These are phyloP conservation scores for Sporothrix brunneoviolacea DNA, from an alignment of 2,329 filamentous ascomycete genomes.

Conservation along the genomic window DNA sequence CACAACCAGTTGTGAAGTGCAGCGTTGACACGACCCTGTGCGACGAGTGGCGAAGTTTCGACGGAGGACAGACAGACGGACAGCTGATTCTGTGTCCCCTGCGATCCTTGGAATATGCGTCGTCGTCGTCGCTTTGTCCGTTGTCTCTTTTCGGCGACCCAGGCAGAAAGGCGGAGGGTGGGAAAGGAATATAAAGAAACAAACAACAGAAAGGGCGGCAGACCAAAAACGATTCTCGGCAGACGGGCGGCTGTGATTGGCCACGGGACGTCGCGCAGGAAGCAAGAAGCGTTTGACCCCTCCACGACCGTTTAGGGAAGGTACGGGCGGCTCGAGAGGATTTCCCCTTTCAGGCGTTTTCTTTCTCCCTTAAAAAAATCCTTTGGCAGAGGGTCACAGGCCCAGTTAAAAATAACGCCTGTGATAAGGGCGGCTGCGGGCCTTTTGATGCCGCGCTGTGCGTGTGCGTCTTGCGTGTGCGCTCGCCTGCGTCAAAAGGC, in stretches of 20 bases:
- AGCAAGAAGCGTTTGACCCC: slow-evolving; percentile 10
- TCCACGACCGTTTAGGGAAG: slow-evolving; percentile 18
- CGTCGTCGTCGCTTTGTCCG: slow-evolving; percentile 12
- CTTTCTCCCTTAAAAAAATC: too few species aligned
- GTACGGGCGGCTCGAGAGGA: slow-evolving; percentile 17
- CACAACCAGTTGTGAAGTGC: slow-evolving; percentile 19
- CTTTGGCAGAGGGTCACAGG: too few species aligned
- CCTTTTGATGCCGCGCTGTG: slow-evolving; percentile 9
- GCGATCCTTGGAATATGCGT: not conserved
- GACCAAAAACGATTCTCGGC: not conserved
- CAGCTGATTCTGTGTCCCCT: not conserved
- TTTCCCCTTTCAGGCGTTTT: slow-evolving; percentile 4
- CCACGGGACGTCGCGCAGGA: not conserved
- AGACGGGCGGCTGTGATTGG: slow-evolving; percentile 13
- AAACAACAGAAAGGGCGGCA: not conserved
- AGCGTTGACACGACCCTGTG: not conserved
- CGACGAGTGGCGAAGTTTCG: too few species aligned
- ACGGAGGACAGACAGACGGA: not conserved
- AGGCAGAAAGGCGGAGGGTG: not conserved
- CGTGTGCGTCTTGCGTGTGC: slow-evolving; percentile 5
- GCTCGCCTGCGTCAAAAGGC: slow-evolving; percentile 1
- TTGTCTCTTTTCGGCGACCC: slow-evolving; percentile 6
- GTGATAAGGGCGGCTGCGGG: not conserved
- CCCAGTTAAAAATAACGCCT: slow-evolving; percentile 1
- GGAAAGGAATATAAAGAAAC: slow-evolving; percentile 3